phyloP scores from a whole-genome alignment of 140 eudicot genomes.

The Anethum foeniculum region DNA sequence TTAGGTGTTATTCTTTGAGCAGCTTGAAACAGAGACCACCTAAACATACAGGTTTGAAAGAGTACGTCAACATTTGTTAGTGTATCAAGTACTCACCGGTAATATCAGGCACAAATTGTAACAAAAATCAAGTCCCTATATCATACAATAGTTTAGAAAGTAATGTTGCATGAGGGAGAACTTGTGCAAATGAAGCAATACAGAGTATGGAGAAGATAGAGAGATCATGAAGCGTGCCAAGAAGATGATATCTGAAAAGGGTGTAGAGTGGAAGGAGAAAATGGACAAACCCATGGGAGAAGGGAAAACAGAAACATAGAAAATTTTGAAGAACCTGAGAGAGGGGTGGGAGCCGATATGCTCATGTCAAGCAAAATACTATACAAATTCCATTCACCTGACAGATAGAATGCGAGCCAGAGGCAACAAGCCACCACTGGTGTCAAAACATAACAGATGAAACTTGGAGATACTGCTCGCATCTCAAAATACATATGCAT shows the following conservation, averaged over 20 bases:
- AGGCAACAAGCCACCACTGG: background rate
- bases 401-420: background rate
- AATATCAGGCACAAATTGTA: background rate
- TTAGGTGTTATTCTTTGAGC: slow-evolving; percentile 66
- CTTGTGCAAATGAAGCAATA: background rate
- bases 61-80: too few species aligned
- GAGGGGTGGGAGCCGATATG: background rate
- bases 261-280: background rate
- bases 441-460: slow-evolving; percentile 2
- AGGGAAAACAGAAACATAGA: background rate
- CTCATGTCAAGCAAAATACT: background rate
- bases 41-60: slow-evolving; percentile 19
- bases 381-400: background rate
- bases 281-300: background rate
- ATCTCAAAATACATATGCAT: background rate
- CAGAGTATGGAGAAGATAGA: background rate
- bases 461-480: background rate
- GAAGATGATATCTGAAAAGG: background rate
- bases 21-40: slow-evolving; percentile 55
- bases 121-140: background rate
- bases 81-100: background rate
- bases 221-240: background rate
- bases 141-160: background rate
- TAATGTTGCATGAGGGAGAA: background rate
- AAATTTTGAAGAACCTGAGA: background rate